A percentile compares a stretch with the other conserved stretches of the same genome.
phyloP scores from a whole-genome alignment of 352 stramenopile species.

The Phytophthora sp. region DNA sequence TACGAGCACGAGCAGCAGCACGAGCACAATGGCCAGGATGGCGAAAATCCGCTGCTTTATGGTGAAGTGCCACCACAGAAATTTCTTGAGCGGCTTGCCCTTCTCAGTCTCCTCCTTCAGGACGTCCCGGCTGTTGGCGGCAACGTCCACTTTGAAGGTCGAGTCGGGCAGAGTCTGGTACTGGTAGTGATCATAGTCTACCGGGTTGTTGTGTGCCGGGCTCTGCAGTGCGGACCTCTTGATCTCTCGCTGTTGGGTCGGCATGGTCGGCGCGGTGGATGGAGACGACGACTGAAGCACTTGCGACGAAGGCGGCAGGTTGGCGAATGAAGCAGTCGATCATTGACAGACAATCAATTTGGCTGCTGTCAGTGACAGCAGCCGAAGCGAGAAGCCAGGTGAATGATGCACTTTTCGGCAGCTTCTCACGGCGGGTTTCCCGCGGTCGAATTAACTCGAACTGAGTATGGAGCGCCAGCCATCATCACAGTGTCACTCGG shows the following conservation, averaged over 20 bases:
- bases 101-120: slow-evolving; percentile 38
- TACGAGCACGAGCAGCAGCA: slow-evolving; percentile 55
- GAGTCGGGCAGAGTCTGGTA: slow-evolving; percentile 37
- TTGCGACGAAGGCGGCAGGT: slow-evolving; percentile 32
- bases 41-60: slow-evolving; percentile 60
- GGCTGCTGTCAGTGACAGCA: not conserved
- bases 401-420: slow-evolving; percentile 21
- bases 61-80: slow-evolving; percentile 60
- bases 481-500: slow-evolving; percentile 24
- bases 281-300: not conserved
- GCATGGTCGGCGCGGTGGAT: slow-evolving; percentile 13
- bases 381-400: not conserved
- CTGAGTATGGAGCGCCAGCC: slow-evolving; percentile 21
- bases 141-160: slow-evolving; percentile 38
- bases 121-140: slow-evolving; percentile 24
- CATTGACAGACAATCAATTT: not conserved
- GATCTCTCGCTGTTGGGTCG: slow-evolving; percentile 32
- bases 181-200: slow-evolving; percentile 39
- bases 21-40: slow-evolving; percentile 46
- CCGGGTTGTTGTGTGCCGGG: slow-evolving; percentile 20
- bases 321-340: slow-evolving; percentile 35
- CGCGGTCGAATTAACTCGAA: slow-evolving; percentile 6
- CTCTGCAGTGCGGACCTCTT: slow-evolving; percentile 37
- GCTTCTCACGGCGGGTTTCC: slow-evolving; percentile 31
- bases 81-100: slow-evolving; percentile 45